These are phyloP conservation scores for Globisporangium ultimum DNA, from an alignment of 352 stramenopile species.

Conservation along the genomic window DNA sequence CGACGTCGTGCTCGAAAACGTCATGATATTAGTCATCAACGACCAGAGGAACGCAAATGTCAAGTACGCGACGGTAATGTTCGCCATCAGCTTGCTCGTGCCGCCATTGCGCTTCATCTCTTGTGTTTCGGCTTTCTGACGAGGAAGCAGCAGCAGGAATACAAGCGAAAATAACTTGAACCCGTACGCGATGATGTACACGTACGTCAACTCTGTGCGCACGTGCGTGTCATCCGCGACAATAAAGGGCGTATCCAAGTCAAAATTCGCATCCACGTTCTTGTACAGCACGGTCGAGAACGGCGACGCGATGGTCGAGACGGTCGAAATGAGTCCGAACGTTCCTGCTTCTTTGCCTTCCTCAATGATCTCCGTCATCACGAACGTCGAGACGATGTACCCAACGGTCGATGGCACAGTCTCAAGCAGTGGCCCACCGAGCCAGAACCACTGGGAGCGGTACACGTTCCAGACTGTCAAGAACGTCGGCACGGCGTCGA, in stretches of 20 bases:
- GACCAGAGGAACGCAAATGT: slow-evolving; percentile 10
- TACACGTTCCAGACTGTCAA: slow-evolving; percentile 28
- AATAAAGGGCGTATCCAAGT: slow-evolving; percentile 10
- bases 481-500: slow-evolving; percentile 20
- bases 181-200: slow-evolving; percentile 16
- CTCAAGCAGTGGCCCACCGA: slow-evolving; percentile 19
- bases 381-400: slow-evolving; percentile 16
- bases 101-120: slow-evolving; percentile 16
- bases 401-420: slow-evolving; percentile 14
- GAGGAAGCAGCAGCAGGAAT: slow-evolving; percentile 14
- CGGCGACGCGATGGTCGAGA: slow-evolving; percentile 15
- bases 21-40: slow-evolving; percentile 19
- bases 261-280: slow-evolving; percentile 12
- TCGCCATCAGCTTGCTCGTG: slow-evolving; percentile 7
- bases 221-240: slow-evolving; percentile 11
- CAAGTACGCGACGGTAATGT: slow-evolving; percentile 11
- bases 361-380: slow-evolving; percentile 15
- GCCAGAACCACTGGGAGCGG: slow-evolving; percentile 29
- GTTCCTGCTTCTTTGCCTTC: slow-evolving; percentile 16
- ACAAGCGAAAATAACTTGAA: slow-evolving; percentile 15
- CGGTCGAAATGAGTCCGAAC: slow-evolving; percentile 20
- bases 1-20: slow-evolving; percentile 10
- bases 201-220: slow-evolving; percentile 15
- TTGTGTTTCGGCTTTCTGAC: slow-evolving; percentile 18
- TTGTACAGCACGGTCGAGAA: slow-evolving; percentile 12